A percentile compares a stretch with the other conserved stretches of the same genome.
Conservation (phyloP, 2,329 filamentous ascomycete species). For the Paecilomyces sp. region DNA sequence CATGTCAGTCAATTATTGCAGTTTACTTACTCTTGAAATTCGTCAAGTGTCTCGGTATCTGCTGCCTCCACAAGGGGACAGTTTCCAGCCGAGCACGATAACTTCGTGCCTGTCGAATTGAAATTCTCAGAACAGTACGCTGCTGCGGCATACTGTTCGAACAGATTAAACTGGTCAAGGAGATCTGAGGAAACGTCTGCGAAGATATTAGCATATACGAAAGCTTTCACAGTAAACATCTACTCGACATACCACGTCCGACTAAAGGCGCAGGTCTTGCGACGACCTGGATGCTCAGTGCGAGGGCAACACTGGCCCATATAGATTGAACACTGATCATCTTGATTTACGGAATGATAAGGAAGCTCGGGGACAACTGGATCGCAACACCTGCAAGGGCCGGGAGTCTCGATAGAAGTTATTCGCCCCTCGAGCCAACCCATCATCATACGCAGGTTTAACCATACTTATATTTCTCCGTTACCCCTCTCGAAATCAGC, state of each 20-base stretch:
- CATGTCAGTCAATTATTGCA: background rate
- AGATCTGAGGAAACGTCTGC: conserved; percentile 33
- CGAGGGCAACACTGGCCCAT: conserved; percentile 8
- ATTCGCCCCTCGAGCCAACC: background rate
- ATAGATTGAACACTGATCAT: conserved; percentile 6
- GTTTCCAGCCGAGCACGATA: conserved; percentile 40
- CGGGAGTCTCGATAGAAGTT: background rate
- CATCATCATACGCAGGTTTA: background rate
- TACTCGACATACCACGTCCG: conserved; percentile 15
- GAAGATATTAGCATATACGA: background rate
- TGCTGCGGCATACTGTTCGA: conserved; percentile 47
- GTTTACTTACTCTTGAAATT: conserved; percentile 42
- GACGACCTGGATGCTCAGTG: conserved; percentile 5
- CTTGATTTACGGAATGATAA: background rate
- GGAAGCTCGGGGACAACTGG: background rate
- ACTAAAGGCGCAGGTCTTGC: conserved; percentile 14
- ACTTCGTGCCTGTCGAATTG: conserved; percentile 33
- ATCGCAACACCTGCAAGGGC: background rate
- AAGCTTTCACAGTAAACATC: background rate
- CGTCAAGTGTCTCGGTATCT: conserved; percentile 37
- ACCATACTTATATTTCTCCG: background rate
- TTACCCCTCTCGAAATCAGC: background rate
- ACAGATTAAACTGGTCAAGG: conserved; percentile 38
- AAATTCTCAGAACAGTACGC: conserved; percentile 47
- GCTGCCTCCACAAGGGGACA: conserved; percentile 44